Conservation (phyloP, 371 early-diverging fungal genomes). For the Mortierella sp. region DNA sequence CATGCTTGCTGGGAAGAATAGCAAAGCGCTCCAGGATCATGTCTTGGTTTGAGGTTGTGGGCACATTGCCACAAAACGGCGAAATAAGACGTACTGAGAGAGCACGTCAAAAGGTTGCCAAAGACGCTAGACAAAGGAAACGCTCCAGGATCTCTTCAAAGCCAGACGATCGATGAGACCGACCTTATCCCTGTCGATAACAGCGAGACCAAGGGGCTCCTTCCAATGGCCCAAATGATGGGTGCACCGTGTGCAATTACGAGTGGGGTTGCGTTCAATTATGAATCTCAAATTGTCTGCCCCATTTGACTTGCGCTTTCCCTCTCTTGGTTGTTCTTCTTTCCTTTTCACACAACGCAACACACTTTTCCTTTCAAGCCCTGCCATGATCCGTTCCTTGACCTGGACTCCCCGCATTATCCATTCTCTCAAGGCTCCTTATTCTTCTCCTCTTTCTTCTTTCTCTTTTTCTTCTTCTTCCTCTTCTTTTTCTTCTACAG, state of each 20-base stretch:
- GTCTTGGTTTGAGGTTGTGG: no score
- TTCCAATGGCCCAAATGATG: no score
- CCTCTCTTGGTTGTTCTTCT: background rate
- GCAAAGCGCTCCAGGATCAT: background rate
- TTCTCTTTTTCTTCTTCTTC: background rate
- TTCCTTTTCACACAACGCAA: background rate
- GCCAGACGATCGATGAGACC: no score
- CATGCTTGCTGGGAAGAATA: background rate
- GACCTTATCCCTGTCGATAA: no score
- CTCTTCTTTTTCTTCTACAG: background rate
- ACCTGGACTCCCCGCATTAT: slow-evolving; percentile 5
- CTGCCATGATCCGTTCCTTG: slow-evolving; percentile 6
- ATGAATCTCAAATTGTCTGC: background rate
- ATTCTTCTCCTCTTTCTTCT: background rate
- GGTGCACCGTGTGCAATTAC: slow-evolving; percentile 7
- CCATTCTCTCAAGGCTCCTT: background rate
- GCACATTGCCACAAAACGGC: no score
- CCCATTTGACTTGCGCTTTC: background rate
- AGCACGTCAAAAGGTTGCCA: background rate
- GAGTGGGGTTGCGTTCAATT: background rate
- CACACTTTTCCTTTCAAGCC: background rate
- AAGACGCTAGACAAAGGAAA: background rate
- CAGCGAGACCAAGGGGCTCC: no score
- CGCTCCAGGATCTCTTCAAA: no score
- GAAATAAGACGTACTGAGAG: background rate